Evolutionary conservation across 2,329 filamentous ascomycete genomes (phyloP).

Genomic region (Trichoderma harzianum): DNA sequence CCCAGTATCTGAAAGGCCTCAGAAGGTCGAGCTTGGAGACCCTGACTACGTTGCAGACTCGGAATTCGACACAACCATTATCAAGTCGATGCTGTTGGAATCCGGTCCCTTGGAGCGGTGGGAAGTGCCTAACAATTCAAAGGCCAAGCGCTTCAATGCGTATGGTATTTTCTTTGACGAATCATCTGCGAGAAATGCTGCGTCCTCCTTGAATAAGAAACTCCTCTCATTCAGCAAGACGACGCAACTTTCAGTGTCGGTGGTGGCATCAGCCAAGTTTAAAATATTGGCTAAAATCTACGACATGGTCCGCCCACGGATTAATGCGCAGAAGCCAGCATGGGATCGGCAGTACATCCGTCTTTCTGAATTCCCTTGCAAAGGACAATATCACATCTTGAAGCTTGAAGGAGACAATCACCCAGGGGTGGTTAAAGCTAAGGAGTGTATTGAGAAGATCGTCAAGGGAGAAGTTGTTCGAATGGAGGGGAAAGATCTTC

Average conservation of each 20-base stretch:
- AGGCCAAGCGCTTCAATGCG: constrained; percentile 38
- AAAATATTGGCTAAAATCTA: constrained; percentile 37
- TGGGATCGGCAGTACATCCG: not conserved
- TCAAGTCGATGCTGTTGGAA: constrained; percentile 31
- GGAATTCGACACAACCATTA: constrained; percentile 21
- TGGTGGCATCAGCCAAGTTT: constrained; percentile 37
- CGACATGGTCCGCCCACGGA: constrained; percentile 27
- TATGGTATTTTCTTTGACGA: constrained; percentile 38
- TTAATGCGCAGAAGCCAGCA: constrained; percentile 23
- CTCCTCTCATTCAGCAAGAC: constrained; percentile 30
- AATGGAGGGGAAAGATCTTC: not conserved
- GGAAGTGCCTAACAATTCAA: constrained; percentile 24
- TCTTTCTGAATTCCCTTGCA: not conserved
- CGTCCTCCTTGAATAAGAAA: constrained; percentile 21
- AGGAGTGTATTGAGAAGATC: not conserved
- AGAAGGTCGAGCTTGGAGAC: not conserved
- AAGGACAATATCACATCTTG: not conserved
- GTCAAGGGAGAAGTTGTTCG: not conserved
- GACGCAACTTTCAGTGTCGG: constrained; percentile 36
- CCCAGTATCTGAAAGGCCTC: not conserved
- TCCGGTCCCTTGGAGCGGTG: constrained; percentile 36
- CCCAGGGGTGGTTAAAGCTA: not conserved
- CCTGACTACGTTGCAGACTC: constrained; percentile 19
- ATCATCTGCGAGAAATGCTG: constrained; percentile 33
- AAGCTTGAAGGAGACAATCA: constrained; percentile 12